A percentile compares a stretch with the other conserved stretches of the same genome.
Evolutionary conservation across 768 basidiomycete species (phyloP).

Genomic region (Tulasnella sp.): DNA sequence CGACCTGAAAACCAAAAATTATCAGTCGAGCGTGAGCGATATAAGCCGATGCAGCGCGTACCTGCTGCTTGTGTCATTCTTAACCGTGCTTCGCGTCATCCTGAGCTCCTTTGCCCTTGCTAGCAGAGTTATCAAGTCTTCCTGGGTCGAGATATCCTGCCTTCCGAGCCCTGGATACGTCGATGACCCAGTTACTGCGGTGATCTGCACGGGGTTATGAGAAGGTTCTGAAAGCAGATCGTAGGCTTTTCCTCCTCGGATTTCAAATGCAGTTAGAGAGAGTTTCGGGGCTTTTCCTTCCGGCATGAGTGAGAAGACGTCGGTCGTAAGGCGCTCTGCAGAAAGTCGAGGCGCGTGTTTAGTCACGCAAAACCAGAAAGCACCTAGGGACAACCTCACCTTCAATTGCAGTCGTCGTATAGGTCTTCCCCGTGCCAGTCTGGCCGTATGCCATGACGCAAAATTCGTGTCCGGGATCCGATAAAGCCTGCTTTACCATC

Average conservation of each 20-base stretch:
- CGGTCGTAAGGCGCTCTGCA: neutral
- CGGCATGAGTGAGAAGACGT: neutral
- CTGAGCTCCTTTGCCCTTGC: neutral
- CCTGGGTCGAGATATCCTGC: neutral
- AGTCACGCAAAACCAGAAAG: neutral
- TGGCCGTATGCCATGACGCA: slow-evolving; percentile 1
- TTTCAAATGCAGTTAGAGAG: neutral
- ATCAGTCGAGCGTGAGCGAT: neutral
- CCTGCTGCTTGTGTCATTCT: slow-evolving; percentile 10
- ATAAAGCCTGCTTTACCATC: neutral
- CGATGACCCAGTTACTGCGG: neutral
- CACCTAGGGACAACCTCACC: neutral
- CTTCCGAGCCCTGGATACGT: neutral
- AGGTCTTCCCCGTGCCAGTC: neutral
- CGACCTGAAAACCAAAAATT: neutral
- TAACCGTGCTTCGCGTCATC: slow-evolving; percentile 12
- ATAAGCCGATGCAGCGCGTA: neutral
- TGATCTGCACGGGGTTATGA: slow-evolving; percentile 5
- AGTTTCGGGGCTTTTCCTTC: neutral
- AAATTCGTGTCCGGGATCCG: neutral
- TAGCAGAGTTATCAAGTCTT: neutral
- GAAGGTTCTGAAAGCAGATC: neutral
- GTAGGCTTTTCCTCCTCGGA: neutral
- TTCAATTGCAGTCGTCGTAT: slow-evolving; percentile 8
- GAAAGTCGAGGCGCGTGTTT: neutral